phyloP scores from a whole-genome alignment of 1,284 basidiomycete genomes.

The Pseudozyma sp. region DNA sequence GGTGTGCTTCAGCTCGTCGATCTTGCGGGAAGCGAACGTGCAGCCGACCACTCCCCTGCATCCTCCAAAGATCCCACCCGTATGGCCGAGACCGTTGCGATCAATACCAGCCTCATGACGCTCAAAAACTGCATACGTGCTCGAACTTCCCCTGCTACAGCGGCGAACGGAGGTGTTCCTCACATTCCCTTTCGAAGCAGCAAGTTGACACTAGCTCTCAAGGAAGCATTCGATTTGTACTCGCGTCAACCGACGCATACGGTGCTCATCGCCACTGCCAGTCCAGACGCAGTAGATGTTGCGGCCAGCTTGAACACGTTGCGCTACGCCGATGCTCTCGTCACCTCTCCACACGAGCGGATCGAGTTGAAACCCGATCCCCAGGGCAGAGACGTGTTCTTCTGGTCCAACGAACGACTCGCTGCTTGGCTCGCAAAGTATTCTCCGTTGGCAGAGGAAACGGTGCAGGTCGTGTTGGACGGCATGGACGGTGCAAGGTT shows the following conservation, averaged over 20 bases:
- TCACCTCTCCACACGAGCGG: conserved; percentile 3
- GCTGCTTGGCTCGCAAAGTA: conserved; percentile 26
- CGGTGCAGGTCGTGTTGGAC: neutral
- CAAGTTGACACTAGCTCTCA: conserved; percentile 38
- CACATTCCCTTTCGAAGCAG: conserved; percentile 38
- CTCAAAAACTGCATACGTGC: conserved; percentile 32
- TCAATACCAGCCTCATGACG: conserved; percentile 42
- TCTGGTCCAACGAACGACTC: conserved; percentile 16
- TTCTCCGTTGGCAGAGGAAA: neutral
- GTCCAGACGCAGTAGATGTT: conserved; percentile 7
- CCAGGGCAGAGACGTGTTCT: conserved; percentile 18
- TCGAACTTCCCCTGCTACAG: conserved; percentile 8
- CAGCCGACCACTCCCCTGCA: conserved; percentile 13
- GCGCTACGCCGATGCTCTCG: conserved; percentile 19
- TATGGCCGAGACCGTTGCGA: conserved; percentile 38
- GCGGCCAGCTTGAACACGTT: conserved; percentile 33
- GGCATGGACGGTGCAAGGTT: conserved; percentile 15
- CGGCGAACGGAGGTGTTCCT: neutral
- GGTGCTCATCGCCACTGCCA: conserved; percentile 37
- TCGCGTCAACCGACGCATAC: conserved; percentile 31
- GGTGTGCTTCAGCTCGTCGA: conserved; percentile 37
- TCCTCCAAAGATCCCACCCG: no score
- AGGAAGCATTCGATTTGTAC: conserved; percentile 41
- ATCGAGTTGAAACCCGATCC: conserved; percentile 22
- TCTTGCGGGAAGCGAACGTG: conserved; percentile 28